Evolutionary conservation across 2,329 filamentous ascomycete genomes (phyloP), one percentile per base, ranked within the genome.

Genomic region (Alternaria infectoria): DNA sequence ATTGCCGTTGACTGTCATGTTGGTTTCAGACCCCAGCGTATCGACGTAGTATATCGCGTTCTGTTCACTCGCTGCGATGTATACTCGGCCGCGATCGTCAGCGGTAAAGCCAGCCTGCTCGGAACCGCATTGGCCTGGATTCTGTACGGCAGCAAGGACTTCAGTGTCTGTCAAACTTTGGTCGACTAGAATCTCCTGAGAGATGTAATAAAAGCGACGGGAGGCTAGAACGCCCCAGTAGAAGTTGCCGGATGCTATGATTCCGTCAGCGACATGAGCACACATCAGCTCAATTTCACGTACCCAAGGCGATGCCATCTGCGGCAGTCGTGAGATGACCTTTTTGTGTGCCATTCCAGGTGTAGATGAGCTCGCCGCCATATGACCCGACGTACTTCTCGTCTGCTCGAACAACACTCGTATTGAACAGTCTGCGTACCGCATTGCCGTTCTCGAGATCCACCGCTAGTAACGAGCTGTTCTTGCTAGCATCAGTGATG

Each of bases 21-120:
- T 77, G 15, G 78, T 70, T 56, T 79, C 68, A 2, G 73, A 69
- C 62, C 79, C 75, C 17, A 74, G 64, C 4, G 79, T 81, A 60
- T 82, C 77, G 52, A 82, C 79, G 56, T 83, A 82, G 69, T 80
- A 81, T 43, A 83, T 81, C 6, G 81, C 79, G 59, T 83, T 83
- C 46, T 83, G 81, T 68, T 83, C 81, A 57, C 74, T 78, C 7
- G 81, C 80, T 28, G 76, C 66, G 55, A 83, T 80, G 61, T 82
- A 82, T 9, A 83, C 74, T 2, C 80, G 70, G 1, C 81, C 81
- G 12, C 72, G 74, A 61, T 81, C 79, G 58, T 83, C 81, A 4
- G 81, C 80, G 3, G 80, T 81, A 65, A 82, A 80, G 7, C 81
- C 81, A 10, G 80, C 81, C 66, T 82, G 81, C 57, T 83, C 80